Percentiles rank a stretch among this genome's conserved stretches.
Conservation (phyloP, 306 rosid species). For the Lathyrus aphaca region DNA sequence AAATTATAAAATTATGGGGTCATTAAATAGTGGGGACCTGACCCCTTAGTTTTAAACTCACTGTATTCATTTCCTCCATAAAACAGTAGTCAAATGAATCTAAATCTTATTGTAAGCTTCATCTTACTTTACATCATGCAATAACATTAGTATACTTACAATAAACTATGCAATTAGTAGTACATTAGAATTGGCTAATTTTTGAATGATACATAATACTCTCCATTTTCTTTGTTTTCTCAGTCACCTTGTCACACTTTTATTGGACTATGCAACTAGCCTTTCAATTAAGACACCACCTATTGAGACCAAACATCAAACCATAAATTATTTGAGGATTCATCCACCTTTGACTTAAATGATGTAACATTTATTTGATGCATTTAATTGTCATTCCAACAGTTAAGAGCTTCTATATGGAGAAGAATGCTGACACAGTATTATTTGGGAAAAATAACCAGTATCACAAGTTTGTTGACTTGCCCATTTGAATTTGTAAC, state of each 20-base stretch:
- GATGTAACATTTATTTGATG: constrained; percentile 11
- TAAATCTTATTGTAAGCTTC: not conserved
- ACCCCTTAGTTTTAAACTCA: not conserved
- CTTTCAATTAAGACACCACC: no score
- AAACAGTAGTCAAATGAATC: no score
- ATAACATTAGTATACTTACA: not conserved
- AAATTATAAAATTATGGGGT: not conserved
- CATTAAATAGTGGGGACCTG: not conserved
- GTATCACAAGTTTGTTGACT: not conserved
- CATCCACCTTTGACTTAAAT: constrained; percentile 9
- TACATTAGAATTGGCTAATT: no score
- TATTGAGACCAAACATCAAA: no score
- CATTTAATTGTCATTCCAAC: not conserved
- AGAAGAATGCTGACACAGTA: not conserved
- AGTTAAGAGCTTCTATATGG: constrained; percentile 5
- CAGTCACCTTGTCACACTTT: no score
- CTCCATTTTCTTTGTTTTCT: no score
- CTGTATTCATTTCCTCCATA: not conserved
- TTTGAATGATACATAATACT: no score
- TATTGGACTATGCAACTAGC: no score
- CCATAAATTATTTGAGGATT: no score
- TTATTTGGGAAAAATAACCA: not conserved
- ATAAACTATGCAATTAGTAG: no score
- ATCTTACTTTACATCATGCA: not conserved
- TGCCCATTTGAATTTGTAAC: not conserved